Evolutionary conservation across 169 alveolate species (phyloP), one percentile per base, ranked within the genome.

Genomic region (Plasmodium adleri): DNA sequence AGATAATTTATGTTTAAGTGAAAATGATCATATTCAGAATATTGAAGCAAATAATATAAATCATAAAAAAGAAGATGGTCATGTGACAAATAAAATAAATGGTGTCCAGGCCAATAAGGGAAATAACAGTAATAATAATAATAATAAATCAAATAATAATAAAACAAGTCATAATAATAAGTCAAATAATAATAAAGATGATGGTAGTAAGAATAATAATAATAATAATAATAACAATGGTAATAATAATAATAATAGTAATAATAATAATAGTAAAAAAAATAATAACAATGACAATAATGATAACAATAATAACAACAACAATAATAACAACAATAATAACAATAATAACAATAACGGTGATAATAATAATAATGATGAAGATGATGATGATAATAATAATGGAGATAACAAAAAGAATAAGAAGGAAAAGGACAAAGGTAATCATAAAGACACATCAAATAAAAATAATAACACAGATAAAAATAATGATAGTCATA

Each of bases 261-360:
- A 59, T n/a, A 59, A 59, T 17, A 12, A 59, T 17, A n/a, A n/a
- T 12, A 59, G 7, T 17, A 59, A 59, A 13, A 59, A 59, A 13
- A 59, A n/a, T 59, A 59, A 59, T 12, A 59, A 59, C 3, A 59
- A 59, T 17, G n/a, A 59, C 2, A 59, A 59, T 12, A 59, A 59
- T 17, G 7, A 17, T 13, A 59, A 17, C 7, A 17, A 59, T 17
- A 59, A 59, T 59, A 59, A 59, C n/a, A 17, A 59, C 8, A 59
- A 59, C n/a, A 59, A 59, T 22, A 24, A 24, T 13, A n/a, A 26
- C 52, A 13, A 26, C 8, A 68, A 15, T 67, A 1, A 4, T 45
- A 67, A 43, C 50, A 74, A 75, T 45, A 45, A 24, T 32, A 63
- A 54, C 17, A 78, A 63, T 17, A 78, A 59, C 9, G 68, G 62